These are phyloP conservation scores for Bipolaris sorokiniana DNA, from an alignment of 2,329 filamentous ascomycete genomes.

Conservation along the genomic window DNA sequence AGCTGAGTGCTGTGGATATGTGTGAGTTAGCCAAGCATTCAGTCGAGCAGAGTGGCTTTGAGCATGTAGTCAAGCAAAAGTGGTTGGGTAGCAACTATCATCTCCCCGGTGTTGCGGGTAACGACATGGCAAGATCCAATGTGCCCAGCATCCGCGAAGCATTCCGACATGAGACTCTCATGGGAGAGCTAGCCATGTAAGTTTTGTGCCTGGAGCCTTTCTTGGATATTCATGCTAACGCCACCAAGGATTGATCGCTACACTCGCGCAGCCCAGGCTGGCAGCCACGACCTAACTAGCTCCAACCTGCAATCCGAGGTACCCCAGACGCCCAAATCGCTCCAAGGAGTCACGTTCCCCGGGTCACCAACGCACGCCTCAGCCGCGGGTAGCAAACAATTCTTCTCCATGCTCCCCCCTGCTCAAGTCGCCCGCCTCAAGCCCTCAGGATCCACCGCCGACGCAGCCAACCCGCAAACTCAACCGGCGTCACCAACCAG, in stretches of 20 bases:
- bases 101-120: conserved; percentile 79
- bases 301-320: conserved; percentile 44
- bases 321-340: conserved; percentile 40
- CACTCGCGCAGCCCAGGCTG: conserved; percentile 46
- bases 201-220: conserved; percentile 41
- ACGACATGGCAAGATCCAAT: conserved; percentile 94
- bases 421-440: conserved; percentile 49
- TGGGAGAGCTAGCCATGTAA: conserved; percentile 85
- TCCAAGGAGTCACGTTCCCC: conserved; percentile 30
- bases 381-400: conserved; percentile 39
- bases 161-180: conserved; percentile 84
- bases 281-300: conserved; percentile 39
- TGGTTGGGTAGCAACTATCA: conserved; percentile 86
- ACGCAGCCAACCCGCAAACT: conserved; percentile 21
- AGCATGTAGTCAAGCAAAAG: conserved; percentile 83
- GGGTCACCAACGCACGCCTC: conserved; percentile 52
- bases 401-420: conserved; percentile 38
- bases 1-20: conserved; percentile 96
- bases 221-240: conserved; percentile 5
- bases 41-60: conserved; percentile 92
- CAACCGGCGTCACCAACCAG: conserved; percentile 36
- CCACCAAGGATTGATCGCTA: conserved; percentile 50
- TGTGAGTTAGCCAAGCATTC: conserved; percentile 97
- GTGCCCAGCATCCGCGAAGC: conserved; percentile 91
- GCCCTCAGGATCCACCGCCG: conserved; percentile 30